Conservation (phyloP, 1,284 basidiomycete genomes). For the Ceratobasidium sp. region DNA sequence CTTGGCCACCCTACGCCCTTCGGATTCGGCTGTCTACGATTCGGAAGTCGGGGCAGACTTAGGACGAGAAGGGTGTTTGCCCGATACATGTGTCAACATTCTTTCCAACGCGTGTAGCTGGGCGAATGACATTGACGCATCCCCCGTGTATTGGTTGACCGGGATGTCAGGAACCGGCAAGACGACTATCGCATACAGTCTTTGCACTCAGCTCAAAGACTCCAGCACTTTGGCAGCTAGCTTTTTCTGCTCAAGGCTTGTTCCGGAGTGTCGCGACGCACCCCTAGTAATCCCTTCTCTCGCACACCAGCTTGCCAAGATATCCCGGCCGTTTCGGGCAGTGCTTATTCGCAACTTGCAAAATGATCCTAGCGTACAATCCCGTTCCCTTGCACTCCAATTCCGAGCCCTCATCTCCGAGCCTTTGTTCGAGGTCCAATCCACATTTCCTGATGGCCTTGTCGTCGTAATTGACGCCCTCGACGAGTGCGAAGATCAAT, state of each 20-base stretch:
- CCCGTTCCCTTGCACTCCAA: neutral
- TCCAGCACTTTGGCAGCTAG: neutral
- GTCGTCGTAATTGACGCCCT: conserved; percentile 24
- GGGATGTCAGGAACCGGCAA: conserved; percentile 20
- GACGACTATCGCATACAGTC: conserved; percentile 22
- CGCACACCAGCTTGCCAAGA: conserved; percentile 12
- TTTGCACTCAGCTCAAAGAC: neutral
- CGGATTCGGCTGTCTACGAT: too few species aligned
- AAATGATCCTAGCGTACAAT: neutral
- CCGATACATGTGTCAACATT: too few species aligned
- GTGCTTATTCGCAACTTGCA: neutral
- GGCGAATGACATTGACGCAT: neutral
- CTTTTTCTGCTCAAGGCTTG: conserved; percentile 17
- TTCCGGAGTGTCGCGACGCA: neutral
- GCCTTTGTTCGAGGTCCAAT: neutral
- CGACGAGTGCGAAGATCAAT: conserved; percentile 11
- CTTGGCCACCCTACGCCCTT: too few species aligned
- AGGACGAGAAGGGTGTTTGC: too few species aligned
- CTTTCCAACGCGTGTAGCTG: too few species aligned
- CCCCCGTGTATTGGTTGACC: conserved; percentile 10
- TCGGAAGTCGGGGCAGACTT: too few species aligned
- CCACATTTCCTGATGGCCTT: neutral
- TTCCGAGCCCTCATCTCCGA: neutral
- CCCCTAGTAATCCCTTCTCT: neutral
- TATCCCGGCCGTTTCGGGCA: neutral